These are phyloP conservation scores for Termitomyces sp. DNA, from an alignment of 768 basidiomycete genomes.

Conservation along the genomic window DNA sequence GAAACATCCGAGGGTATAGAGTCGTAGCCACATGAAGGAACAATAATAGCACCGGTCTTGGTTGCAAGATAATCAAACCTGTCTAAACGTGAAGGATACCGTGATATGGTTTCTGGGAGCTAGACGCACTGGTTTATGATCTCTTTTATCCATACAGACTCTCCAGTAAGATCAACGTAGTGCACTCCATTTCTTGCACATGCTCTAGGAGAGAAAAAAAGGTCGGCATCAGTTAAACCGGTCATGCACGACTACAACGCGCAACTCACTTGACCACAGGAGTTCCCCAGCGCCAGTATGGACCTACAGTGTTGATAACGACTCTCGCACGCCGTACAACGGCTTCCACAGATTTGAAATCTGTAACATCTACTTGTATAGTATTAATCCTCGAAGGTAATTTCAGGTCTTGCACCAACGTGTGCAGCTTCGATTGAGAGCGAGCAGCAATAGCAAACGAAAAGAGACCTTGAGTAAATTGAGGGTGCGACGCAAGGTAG, in stretches of 20 bases:
- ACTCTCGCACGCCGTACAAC: constrained; percentile 58
- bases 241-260: background rate
- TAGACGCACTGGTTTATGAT: constrained; percentile 54
- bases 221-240: background rate
- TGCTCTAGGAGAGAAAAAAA: constrained; percentile 37
- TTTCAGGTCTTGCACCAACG: constrained; percentile 41
- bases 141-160: constrained; percentile 59
- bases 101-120: background rate
- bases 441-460: constrained; percentile 69
- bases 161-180: constrained; percentile 85
- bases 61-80: constrained; percentile 74
- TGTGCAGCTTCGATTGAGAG: constrained; percentile 57
- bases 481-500: constrained; percentile 65
- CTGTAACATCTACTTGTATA: constrained; percentile 59
- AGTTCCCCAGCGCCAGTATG: constrained; percentile 70
- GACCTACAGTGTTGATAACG: constrained; percentile 76
- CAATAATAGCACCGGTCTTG: constrained; percentile 67
- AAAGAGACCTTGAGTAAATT: constrained; percentile 45
- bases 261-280: constrained; percentile 58
- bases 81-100: background rate
- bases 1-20: constrained; percentile 74
- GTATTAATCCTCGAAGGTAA: constrained; percentile 40
- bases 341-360: constrained; percentile 46
- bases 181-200: constrained; percentile 74
- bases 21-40: constrained; percentile 77